phyloP scores from a whole-genome alignment of 2,329 filamentous ascomycete species.

The Ophiostoma australiae region DNA sequence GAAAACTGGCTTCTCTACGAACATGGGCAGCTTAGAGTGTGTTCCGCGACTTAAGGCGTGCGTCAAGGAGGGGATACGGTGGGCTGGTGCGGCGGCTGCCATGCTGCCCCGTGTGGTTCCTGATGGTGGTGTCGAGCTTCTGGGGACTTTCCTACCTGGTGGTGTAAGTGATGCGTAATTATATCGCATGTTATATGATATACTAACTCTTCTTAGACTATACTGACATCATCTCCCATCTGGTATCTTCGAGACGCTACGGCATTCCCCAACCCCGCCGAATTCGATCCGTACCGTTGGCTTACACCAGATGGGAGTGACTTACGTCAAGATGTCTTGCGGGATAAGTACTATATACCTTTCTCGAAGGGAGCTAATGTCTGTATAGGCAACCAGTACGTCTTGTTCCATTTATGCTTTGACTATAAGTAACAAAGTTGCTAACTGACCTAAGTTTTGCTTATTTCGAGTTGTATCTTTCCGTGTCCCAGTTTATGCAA shows the following conservation, averaged over 20 bases:
- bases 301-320: conserved; percentile 17
- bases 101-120: conserved; percentile 25
- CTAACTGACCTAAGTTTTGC: neutral
- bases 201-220: conserved; percentile 4
- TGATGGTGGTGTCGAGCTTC: conserved; percentile 19
- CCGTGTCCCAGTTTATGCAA: neutral
- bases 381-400: conserved; percentile 23
- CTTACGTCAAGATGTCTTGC: neutral
- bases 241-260: conserved; percentile 21
- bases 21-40: conserved; percentile 23
- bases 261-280: conserved; percentile 21
- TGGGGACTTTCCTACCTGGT: conserved; percentile 16
- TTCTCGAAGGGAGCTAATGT: conserved; percentile 24
- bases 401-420: neutral
- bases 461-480: neutral
- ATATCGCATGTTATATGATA: neutral
- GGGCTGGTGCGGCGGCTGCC: conserved; percentile 23
- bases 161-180: conserved; percentile 12
- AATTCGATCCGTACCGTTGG: conserved; percentile 22
- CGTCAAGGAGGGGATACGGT: conserved; percentile 24
- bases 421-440: neutral
- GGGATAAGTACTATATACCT: conserved; percentile 23
- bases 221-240: conserved; percentile 23
- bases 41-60: conserved; percentile 20
- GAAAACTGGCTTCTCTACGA: conserved; percentile 18